Base-by-base conservation (phyloP, 371 early-diverging fungal species). In the Saksenaea vasiformis region DNA sequence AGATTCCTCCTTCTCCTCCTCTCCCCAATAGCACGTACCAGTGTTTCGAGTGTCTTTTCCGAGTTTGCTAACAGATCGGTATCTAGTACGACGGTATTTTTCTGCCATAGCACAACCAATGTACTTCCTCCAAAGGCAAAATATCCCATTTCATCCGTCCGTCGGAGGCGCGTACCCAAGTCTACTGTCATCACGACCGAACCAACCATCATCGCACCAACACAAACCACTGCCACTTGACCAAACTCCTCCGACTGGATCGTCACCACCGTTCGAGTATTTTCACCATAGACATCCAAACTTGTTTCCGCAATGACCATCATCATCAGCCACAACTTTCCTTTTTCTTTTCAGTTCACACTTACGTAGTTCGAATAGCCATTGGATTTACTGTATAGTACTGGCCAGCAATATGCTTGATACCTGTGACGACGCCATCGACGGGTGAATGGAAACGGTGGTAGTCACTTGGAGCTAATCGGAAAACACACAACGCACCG, bases 181-280 rank as follows among this genome's bases (percentile, higher is more conserved):
- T 74, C 60, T 1, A 84, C 82, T 4, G 92, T 93, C 58, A 90
- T 60, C 10, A 88, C 73, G 54, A 94, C 91, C n/a, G 91, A 91
- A 0, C 96, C 95, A 5, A 92, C 93, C 90, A 95, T 88, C 93
- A 94, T 92, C 9, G 94, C 93, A 11, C 96, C 96, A 57, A 95
- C 85, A 56, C 83, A 72, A 0, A 91, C 85, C 60, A 87, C 77
- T 0, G 91, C 93, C 2, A 94, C 91, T 19, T 76, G 80, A 19
- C 94, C 94, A 79, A 91, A 92, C 31, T 79, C 75, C 5, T 80
- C 79, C 7, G 87, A 83, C 8, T 92, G 84, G 28, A 95, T 83
- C 54, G 83, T 74, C 5, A 87, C 87, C n/a, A 94, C 78, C 38
- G 80, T 72, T 3, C 96, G 86, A 26, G 85, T 83, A 76, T 95